A percentile compares a stretch with the other conserved stretches of the same genome.
Conservation (phyloP, 176 grass and related monocot species). For the Ananas comosus region DNA sequence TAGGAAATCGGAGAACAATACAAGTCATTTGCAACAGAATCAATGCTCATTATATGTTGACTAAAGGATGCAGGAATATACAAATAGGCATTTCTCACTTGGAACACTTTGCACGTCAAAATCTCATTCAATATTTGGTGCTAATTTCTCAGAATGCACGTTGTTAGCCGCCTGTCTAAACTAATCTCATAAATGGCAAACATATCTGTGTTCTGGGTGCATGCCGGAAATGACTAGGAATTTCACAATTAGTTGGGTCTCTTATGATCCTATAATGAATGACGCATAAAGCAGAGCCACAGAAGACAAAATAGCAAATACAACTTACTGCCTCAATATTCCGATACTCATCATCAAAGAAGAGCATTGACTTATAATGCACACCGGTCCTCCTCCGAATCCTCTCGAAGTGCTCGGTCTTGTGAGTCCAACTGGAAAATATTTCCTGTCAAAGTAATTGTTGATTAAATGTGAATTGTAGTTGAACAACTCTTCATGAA, state of each 20-base stretch:
- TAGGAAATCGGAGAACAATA: too few species aligned
- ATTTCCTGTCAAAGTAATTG: slow-evolving; percentile 42
- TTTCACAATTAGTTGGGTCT: neutral
- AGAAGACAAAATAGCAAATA: slow-evolving; percentile 1
- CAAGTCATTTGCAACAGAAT: too few species aligned
- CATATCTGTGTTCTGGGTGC: too few species aligned
- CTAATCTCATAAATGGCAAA: too few species aligned
- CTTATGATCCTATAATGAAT: slow-evolving; percentile 4
- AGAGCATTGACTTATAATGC: slow-evolving; percentile 71
- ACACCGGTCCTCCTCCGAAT: slow-evolving; percentile 67
- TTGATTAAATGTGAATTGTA: too few species aligned
- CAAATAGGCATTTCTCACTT: too few species aligned
- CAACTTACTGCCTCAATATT: slow-evolving; percentile 55
- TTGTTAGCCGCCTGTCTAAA: too few species aligned
- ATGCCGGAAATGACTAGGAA: neutral
- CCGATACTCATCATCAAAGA: slow-evolving; percentile 81
- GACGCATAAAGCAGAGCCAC: slow-evolving; percentile 3
- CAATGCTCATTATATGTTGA: too few species aligned
- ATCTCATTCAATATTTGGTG: too few species aligned
- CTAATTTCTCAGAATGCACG: too few species aligned
- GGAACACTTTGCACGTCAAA: neutral
- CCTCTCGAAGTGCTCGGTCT: slow-evolving; percentile 82
- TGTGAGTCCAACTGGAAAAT: slow-evolving; percentile 84
- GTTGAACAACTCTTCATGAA: too few species aligned
- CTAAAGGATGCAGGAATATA: too few species aligned